Evolutionary conservation across 306 rosid species (phyloP).

Genomic region (Heteromeles arbutifolia): DNA sequence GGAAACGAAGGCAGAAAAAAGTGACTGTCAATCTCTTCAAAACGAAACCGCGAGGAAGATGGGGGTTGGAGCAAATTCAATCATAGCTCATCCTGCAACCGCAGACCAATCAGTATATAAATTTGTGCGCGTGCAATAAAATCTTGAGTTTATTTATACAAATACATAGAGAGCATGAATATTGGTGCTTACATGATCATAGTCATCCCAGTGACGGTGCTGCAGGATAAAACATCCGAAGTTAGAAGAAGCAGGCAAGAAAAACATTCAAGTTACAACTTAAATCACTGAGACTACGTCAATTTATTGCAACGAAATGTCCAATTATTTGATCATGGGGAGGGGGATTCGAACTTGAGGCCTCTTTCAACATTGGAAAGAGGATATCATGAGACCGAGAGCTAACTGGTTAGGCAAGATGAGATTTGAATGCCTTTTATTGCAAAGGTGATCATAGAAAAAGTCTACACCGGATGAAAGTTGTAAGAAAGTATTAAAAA

Average conservation of each 20-base stretch:
- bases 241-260: not conserved
- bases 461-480: not conserved
- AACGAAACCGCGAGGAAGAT: not conserved
- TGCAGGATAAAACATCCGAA: slow-evolving; percentile 27
- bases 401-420: not conserved
- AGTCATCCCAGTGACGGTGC: slow-evolving; percentile 52
- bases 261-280: not conserved
- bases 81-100: slow-evolving; percentile 79
- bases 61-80: not conserved
- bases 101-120: not conserved
- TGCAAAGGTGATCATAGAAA: not conserved
- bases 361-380: not conserved
- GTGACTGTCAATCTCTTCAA: not conserved
- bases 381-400: not conserved
- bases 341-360: not conserved
- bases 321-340: not conserved
- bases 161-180: not conserved
- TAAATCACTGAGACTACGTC: not conserved
- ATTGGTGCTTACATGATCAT: slow-evolving; percentile 50
- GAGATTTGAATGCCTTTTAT: not conserved
- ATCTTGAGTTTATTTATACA: not conserved
- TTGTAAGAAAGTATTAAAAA: not conserved
- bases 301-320: not conserved
- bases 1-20: not conserved
- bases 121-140: not conserved